phyloP scores from a whole-genome alignment of 1,139 yeast species.

The Saccharomyces hybrid region DNA sequence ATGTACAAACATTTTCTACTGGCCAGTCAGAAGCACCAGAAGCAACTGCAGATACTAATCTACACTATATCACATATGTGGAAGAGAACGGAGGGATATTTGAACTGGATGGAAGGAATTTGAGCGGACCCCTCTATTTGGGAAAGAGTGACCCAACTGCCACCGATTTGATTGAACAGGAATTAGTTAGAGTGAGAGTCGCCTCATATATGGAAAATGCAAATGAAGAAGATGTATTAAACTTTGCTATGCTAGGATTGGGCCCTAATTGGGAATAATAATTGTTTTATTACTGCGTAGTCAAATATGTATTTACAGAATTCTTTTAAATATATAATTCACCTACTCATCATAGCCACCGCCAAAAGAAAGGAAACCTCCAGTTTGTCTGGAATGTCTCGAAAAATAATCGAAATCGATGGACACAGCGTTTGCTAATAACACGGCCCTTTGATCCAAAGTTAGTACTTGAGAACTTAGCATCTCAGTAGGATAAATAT shows the following conservation, averaged over 20 bases:
- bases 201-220: slow-evolving; percentile 59
- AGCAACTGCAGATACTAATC: slow-evolving; percentile 53
- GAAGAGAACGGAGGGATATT: slow-evolving; percentile 53
- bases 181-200: slow-evolving; percentile 46
- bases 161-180: slow-evolving; percentile 49
- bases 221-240: slow-evolving; percentile 49
- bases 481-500: slow-evolving; percentile 20
- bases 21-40: slow-evolving; percentile 81
- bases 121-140: slow-evolving; percentile 63
- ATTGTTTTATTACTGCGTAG: neutral
- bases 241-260: slow-evolving; percentile 65
- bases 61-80: slow-evolving; percentile 76
- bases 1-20: slow-evolving; percentile 26
- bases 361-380: slow-evolving; percentile 36
- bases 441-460: slow-evolving; percentile 75
- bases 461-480: slow-evolving; percentile 37
- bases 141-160: slow-evolving; percentile 34
- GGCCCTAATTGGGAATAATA: slow-evolving; percentile 46
- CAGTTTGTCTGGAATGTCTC: slow-evolving; percentile 62
- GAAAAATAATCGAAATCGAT: slow-evolving; percentile 94
- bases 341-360: slow-evolving; percentile 29
- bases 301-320: slow-evolving; percentile 1
- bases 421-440: slow-evolving; percentile 81
- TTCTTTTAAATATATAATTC: slow-evolving; percentile 9
- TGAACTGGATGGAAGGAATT: slow-evolving; percentile 84